Evolutionary conservation across 768 basidiomycete species (phyloP), one percentile per base, ranked within the genome.

Genomic region (Favolaschia claudopus): DNA sequence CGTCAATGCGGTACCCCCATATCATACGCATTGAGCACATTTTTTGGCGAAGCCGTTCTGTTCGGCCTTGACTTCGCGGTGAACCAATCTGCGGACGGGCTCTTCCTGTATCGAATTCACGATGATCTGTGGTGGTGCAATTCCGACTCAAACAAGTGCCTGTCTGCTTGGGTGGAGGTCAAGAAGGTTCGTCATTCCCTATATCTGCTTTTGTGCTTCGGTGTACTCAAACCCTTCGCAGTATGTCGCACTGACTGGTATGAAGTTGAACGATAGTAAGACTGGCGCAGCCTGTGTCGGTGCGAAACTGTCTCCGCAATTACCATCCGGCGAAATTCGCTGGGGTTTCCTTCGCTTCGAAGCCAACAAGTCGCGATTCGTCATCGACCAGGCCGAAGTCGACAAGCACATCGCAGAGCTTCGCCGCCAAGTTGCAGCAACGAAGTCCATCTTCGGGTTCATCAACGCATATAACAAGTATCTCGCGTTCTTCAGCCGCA

Each of bases 1-100:
- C 72, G 81, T 4, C 65, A 72, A 43, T 71, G 81, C 12, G 82
- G 82, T 24, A 79, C 77, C 1, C 81, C 82, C 0, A 76, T 79
- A 64, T 71, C 72, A 40, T 78, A 81, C 52, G 70, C 77, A 4
- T 67, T 82, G 31, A 77, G 77, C 51, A 72, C 69, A 1, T 65
- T 80, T 7, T 80, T 74, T 49, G 80, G 79, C 8, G 81, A 82
- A 59, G 69, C 67, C 3, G 51, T 81, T 14, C 50, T 81, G 33
- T 82, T 80, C 61, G 72, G 69, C 19, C 79, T 83, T 79, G 81
- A 83, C 63, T 79, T 78, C 55, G 79, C 80, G 8, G 78, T 81
- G 54, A 82, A 81, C 45, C 81, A 79, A 47, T 67, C 64, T 29
- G 74, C 79, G 1, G 52, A 74, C 20, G 79, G 79, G 4, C 61